A percentile compares a stretch with the other conserved stretches of the same genome.
Evolutionary conservation across 805 yeast genomes (phyloP).

Genomic region (Starmera dryadoides): DNA sequence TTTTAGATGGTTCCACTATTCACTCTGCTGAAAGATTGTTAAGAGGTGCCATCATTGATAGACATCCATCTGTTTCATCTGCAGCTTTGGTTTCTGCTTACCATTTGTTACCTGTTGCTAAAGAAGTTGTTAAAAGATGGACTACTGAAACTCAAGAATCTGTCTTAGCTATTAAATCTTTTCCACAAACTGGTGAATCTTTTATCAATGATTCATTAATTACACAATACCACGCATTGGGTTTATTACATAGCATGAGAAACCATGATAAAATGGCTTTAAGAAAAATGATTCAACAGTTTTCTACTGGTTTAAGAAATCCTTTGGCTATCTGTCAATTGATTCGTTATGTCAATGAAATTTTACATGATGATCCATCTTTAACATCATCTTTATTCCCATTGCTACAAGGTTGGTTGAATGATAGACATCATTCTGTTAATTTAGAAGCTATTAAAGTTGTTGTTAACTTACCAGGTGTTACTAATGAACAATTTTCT

Average conservation of each 20-base stretch:
- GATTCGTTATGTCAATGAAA: slow-evolving; percentile 72
- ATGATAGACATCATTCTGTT: slow-evolving; percentile 82
- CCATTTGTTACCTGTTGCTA: slow-evolving; percentile 82
- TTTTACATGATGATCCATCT: slow-evolving; percentile 65
- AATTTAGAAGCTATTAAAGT: slow-evolving; percentile 84
- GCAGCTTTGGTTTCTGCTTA: slow-evolving; percentile 94
- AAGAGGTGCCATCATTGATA: slow-evolving; percentile 89
- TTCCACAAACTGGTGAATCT: slow-evolving; percentile 29
- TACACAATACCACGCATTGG: slow-evolving; percentile 94
- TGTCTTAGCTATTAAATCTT: slow-evolving; percentile 44
- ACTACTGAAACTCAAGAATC: slow-evolving; percentile 92
- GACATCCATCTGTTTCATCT: slow-evolving; percentile 77
- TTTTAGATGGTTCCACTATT: slow-evolving; percentile 84
- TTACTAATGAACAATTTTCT: slow-evolving; percentile 58
- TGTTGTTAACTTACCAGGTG: slow-evolving; percentile 26
- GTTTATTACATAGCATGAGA: slow-evolving; percentile 79
- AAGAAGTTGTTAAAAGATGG: slow-evolving; percentile 90
- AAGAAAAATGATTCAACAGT: slow-evolving; percentile 80
- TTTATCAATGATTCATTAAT: slow-evolving; percentile 70
- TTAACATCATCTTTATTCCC: slow-evolving; percentile 51
- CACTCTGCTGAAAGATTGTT: slow-evolving; percentile 89
- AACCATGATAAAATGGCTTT: slow-evolving; percentile 92
- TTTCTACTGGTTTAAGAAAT: slow-evolving; percentile 58
- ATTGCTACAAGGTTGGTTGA: slow-evolving; percentile 61
- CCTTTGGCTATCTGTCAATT: slow-evolving; percentile 82